A percentile compares a stretch with the other conserved stretches of the same genome.
Conservation (phyloP, 2,329 filamentous ascomycete species). For the Aureobasidium mangrovei region DNA sequence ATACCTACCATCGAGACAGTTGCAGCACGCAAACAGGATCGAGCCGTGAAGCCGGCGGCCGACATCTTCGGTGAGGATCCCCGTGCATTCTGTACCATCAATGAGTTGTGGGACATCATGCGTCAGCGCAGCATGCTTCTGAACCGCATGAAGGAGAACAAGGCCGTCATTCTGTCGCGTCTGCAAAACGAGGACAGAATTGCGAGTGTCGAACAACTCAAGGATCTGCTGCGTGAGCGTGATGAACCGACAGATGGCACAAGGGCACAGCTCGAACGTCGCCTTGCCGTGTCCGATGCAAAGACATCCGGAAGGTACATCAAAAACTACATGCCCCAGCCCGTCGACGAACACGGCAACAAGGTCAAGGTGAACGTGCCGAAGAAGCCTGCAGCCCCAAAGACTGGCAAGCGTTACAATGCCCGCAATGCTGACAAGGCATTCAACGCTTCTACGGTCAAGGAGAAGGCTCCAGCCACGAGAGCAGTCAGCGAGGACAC, state of each 20-base stretch:
- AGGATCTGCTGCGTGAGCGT: slow-evolving; percentile 20
- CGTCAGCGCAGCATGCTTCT: slow-evolving; percentile 16
- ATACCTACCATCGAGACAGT: background rate
- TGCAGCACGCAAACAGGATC: background rate
- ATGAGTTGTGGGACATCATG: slow-evolving; percentile 15
- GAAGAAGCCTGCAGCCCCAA: background rate
- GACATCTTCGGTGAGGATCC: slow-evolving; percentile 15
- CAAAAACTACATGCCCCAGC: background rate
- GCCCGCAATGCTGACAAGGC: slow-evolving; percentile 4
- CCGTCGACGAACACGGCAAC: slow-evolving; percentile 1
- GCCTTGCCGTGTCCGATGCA: slow-evolving; percentile 24
- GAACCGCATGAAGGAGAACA: slow-evolving; percentile 17
- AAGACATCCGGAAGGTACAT: slow-evolving; percentile 8
- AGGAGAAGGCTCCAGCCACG: background rate
- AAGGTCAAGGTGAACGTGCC: background rate
- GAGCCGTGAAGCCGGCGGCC: background rate
- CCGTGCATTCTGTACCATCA: slow-evolving; percentile 14
- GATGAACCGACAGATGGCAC: slow-evolving; percentile 21
- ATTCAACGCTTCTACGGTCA: background rate
- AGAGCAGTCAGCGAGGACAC: too few relatives aligned
- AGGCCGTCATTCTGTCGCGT: slow-evolving; percentile 13
- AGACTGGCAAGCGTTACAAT: background rate
- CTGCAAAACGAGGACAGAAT: slow-evolving; percentile 21
- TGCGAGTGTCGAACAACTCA: slow-evolving; percentile 21
- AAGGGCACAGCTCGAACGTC: slow-evolving; percentile 20